These are phyloP conservation scores for Mucor sp. DNA, from an alignment of 371 early-diverging fungal species.

Conservation along the genomic window DNA sequence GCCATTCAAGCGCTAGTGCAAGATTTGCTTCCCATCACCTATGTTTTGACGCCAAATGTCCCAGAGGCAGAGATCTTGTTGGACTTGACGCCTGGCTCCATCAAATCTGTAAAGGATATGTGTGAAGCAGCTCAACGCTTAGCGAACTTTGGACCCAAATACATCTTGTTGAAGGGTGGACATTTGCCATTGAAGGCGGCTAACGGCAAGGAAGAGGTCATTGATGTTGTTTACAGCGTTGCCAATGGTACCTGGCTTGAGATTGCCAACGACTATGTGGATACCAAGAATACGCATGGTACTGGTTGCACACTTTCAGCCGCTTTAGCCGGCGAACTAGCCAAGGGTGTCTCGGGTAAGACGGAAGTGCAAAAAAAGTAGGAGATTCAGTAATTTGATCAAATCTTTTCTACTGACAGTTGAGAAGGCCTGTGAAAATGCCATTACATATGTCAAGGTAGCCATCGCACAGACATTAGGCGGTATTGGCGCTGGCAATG, in stretches of 20 bases:
- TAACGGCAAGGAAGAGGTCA: slow-evolving; percentile 30
- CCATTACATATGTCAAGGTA: slow-evolving; percentile 56
- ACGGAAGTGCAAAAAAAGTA: neutral
- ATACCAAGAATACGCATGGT: slow-evolving; percentile 78
- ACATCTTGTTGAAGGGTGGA: slow-evolving; percentile 81
- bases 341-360: slow-evolving; percentile 57
- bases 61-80: slow-evolving; percentile 78
- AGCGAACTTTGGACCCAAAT: slow-evolving; percentile 49
- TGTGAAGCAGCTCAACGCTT: slow-evolving; percentile 54
- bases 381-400: neutral
- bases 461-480: slow-evolving; percentile 57
- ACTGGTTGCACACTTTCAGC: slow-evolving; percentile 88
- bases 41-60: slow-evolving; percentile 78
- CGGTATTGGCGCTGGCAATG: slow-evolving; percentile 67
- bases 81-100: slow-evolving; percentile 27
- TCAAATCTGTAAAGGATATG: slow-evolving; percentile 58
- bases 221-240: slow-evolving; percentile 71
- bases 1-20: slow-evolving; percentile 60
- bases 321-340: slow-evolving; percentile 76
- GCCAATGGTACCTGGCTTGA: slow-evolving; percentile 34
- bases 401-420: slow-evolving; percentile 30
- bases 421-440: slow-evolving; percentile 44
- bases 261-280: slow-evolving; percentile 57
- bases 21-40: slow-evolving; percentile 69
- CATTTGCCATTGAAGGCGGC: slow-evolving; percentile 60